Conservation (phyloP, 2,329 filamentous ascomycete genomes). For the Dactylonectria macrodidyma region DNA sequence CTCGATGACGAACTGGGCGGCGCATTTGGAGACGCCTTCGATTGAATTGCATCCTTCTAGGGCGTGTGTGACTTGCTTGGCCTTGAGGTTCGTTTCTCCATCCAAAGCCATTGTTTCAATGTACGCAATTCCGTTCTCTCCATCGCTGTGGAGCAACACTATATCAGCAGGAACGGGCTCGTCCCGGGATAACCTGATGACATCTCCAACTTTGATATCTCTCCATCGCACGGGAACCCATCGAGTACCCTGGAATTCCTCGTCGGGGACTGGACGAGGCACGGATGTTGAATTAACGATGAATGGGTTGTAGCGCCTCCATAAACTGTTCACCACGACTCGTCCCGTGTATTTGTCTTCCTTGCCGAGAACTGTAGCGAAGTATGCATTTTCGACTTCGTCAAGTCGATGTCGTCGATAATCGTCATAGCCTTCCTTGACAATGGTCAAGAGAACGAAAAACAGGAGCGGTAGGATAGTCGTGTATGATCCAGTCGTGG, state of each 20-base stretch:
- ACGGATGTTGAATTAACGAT: constrained; percentile 47
- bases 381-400: constrained; percentile 80
- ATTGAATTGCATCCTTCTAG: constrained; percentile 72
- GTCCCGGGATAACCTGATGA: constrained; percentile 72
- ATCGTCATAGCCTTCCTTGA: constrained; percentile 91
- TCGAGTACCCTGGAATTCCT: constrained; percentile 72
- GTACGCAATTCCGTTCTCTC: constrained; percentile 85
- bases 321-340: constrained; percentile 38
- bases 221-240: constrained; percentile 67
- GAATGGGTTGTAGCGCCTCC: constrained; percentile 53
- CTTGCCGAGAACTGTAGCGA: constrained; percentile 61
- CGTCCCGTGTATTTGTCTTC: constrained; percentile 53
- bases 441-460: constrained; percentile 85
- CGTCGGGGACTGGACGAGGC: constrained; percentile 58
- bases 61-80: constrained; percentile 76
- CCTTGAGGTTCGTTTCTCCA: constrained; percentile 87
- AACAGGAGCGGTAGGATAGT: constrained; percentile 82
- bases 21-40: constrained; percentile 66
- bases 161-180: constrained; percentile 89
- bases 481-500: constrained; percentile 82
- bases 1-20: constrained; percentile 78
- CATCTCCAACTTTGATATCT: constrained; percentile 65
- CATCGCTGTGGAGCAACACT: constrained; percentile 82
- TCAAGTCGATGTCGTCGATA: constrained; percentile 85
- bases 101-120: constrained; percentile 89